phyloP scores from a whole-genome alignment of 345 rosid genomes.

The Eucalyptus pumila region DNA sequence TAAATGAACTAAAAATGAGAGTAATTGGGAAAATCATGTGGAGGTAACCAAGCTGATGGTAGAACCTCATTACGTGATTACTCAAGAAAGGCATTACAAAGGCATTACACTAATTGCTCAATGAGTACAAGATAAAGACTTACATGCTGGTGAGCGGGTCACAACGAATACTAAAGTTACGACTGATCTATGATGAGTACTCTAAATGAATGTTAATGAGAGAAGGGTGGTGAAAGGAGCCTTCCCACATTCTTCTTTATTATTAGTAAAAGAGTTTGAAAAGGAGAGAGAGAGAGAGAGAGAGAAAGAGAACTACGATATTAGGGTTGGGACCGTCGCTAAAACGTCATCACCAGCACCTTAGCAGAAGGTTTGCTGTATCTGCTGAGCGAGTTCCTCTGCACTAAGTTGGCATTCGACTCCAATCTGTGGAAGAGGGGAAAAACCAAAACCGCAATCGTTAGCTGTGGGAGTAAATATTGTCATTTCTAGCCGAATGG shows the following conservation, averaged over 20 bases:
- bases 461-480: background rate
- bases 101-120: background rate
- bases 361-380: conserved; percentile 76
- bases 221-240: background rate
- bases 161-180: background rate
- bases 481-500: background rate
- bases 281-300: background rate
- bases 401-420: conserved; percentile 94
- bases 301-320: background rate
- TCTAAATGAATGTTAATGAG: background rate
- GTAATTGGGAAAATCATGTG: background rate
- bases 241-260: background rate
- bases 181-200: background rate
- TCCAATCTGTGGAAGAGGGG: conserved; percentile 61
- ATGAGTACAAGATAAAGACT: background rate
- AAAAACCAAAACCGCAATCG: background rate
- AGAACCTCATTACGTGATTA: background rate
- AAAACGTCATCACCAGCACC: background rate
- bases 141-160: background rate
- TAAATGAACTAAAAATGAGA: background rate
- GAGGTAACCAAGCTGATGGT: background rate
- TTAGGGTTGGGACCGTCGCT: background rate
- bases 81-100: background rate
- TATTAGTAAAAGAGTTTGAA: background rate
- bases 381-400: conserved; percentile 82